A percentile compares a stretch with the other conserved stretches of the same genome.
These are phyloP conservation scores for Gastrodia elata DNA, from an alignment of 106 monocot species.

Conservation along the genomic window DNA sequence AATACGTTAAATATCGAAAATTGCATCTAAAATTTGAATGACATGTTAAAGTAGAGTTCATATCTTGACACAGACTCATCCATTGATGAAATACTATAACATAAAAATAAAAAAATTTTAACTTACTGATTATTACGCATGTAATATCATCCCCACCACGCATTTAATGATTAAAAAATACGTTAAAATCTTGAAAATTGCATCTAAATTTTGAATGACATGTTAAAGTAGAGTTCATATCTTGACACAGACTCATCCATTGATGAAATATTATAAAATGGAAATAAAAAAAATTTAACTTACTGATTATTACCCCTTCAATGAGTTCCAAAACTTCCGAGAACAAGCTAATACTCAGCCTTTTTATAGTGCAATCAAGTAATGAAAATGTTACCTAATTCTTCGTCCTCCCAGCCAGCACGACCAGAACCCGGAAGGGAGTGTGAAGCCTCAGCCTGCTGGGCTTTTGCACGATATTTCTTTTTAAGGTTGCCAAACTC, in stretches of 20 bases:
- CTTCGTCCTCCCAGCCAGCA: conserved; percentile 95
- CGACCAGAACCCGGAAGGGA: conserved; percentile 67
- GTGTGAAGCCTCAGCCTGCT: conserved; percentile 49
- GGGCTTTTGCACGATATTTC: conserved; percentile 91
- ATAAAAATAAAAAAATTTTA: neutral
- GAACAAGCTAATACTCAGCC: neutral
- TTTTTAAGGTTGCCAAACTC: conserved; percentile 99
- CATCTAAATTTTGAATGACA: neutral
- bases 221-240: neutral
- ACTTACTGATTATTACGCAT: neutral
- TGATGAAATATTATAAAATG: neutral
- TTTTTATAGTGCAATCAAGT: neutral
- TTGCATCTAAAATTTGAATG: neutral
- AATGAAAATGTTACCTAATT: conserved; percentile 48
- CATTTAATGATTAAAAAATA: neutral
- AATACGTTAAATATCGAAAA: neutral
- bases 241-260: too few relatives aligned
- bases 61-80: too few relatives aligned
- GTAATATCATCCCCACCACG: too few relatives aligned
- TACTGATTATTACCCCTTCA: too few relatives aligned
- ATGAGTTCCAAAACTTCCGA: neutral
- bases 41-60: neutral
- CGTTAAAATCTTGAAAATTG: neutral
- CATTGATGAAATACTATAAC: neutral
- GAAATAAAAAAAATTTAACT: neutral